Conservation (phyloP, 371 early-diverging fungal genomes). For the Zychaea mexicana region DNA sequence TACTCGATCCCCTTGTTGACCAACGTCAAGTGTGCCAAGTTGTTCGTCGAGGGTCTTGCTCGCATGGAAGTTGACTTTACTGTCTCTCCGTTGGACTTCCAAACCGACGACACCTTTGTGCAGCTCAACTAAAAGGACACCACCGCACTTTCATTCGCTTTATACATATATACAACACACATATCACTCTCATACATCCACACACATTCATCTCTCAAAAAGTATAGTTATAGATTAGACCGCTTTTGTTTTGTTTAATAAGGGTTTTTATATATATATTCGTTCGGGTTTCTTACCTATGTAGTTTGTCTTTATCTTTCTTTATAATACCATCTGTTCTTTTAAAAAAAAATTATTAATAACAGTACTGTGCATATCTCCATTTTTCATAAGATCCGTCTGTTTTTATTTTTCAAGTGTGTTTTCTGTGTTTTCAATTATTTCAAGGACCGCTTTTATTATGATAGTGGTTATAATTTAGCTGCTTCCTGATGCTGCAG, state of each 20-base stretch:
- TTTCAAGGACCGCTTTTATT: not conserved
- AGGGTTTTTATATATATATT: not conserved
- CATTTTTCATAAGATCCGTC: too few relatives aligned
- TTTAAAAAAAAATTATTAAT: not conserved
- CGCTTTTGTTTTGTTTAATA: too few relatives aligned
- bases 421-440: not conserved
- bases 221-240: too few relatives aligned
- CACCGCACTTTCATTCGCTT: not conserved
- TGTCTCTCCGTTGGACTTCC: conserved; percentile 9
- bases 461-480: conserved; percentile 20
- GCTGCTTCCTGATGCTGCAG: conserved; percentile 33
- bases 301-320: not conserved
- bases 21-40: conserved; percentile 76
- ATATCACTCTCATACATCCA: too few relatives aligned
- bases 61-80: conserved; percentile 24
- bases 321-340: not conserved
- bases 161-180: too few relatives aligned
- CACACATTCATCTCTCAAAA: too few relatives aligned
- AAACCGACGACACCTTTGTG: conserved; percentile 4
- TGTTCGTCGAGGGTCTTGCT: conserved; percentile 79
- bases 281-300: not conserved
- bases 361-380: too few relatives aligned
- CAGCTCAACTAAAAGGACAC: conserved; percentile 15
- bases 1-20: conserved; percentile 88
- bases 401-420: too few relatives aligned